These are phyloP conservation scores for Starmerella geochares DNA, from an alignment of 805 yeast species.

Conservation along the genomic window DNA sequence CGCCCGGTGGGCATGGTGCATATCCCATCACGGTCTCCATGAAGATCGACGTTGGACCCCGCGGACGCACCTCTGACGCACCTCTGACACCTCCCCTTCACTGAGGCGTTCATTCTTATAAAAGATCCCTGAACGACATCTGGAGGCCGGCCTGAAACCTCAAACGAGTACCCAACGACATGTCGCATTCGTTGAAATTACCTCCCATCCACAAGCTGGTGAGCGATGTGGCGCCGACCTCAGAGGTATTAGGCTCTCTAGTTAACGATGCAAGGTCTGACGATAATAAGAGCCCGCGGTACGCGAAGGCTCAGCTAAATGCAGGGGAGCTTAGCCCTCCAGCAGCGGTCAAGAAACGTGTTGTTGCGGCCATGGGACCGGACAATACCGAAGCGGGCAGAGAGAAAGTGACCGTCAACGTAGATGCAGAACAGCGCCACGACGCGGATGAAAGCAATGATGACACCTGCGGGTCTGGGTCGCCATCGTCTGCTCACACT, in stretches of 20 bases:
- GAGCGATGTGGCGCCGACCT: constrained; percentile 22
- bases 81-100: not conserved
- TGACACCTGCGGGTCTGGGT: not conserved
- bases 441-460: not conserved
- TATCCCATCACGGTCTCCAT: constrained; percentile 8
- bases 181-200: constrained; percentile 12
- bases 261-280: not conserved
- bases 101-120: not conserved
- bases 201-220: constrained; percentile 26
- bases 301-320: not conserved
- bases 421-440: too few relatives aligned
- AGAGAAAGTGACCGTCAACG: too few relatives aligned
- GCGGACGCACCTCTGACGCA: constrained; percentile 1
- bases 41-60: constrained; percentile 2
- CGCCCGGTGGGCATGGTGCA: constrained; percentile 23
- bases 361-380: too few relatives aligned
- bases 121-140: not conserved
- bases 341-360: not conserved
- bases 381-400: too few relatives aligned
- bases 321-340: not conserved
- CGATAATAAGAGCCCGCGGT: not conserved
- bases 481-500: not conserved
- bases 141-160: not conserved
- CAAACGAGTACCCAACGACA: constrained; percentile 1
- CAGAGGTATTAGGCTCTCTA: constrained; percentile 18